Conservation (phyloP, 768 basidiomycete genomes). For the Lactifluus hygrophoroides region DNA sequence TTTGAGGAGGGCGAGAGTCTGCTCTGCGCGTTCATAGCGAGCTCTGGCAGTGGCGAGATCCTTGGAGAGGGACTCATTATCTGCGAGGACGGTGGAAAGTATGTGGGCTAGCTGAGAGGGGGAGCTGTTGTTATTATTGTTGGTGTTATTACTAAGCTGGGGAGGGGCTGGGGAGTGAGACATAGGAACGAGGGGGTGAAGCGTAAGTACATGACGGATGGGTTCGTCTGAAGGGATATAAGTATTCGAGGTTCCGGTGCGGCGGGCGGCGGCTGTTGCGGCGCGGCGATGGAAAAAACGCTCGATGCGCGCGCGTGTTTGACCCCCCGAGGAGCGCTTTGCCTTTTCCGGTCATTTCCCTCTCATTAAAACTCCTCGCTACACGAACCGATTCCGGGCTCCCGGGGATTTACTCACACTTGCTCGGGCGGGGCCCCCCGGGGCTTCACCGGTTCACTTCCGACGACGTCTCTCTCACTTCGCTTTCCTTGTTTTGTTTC, state of each 20-base stretch:
- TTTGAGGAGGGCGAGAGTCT: slow-evolving; percentile 15
- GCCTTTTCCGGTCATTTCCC: slow-evolving; percentile 13
- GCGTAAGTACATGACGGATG: slow-evolving; percentile 17
- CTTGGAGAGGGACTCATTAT: slow-evolving; percentile 18
- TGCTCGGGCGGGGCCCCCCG: slow-evolving; percentile 2
- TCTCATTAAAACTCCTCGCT: background rate
- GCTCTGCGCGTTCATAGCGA: slow-evolving; percentile 19
- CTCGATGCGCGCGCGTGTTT: slow-evolving; percentile 18
- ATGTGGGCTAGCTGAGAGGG: slow-evolving; percentile 20
- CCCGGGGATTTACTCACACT: slow-evolving; percentile 3
- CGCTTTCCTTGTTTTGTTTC: background rate
- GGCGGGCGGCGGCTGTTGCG: slow-evolving; percentile 20
- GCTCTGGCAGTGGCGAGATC: slow-evolving; percentile 13
- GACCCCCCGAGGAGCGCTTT: slow-evolving; percentile 20
- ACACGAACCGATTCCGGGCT: slow-evolving; percentile 4
- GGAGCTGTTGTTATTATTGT: slow-evolving; percentile 5
- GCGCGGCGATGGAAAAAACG: slow-evolving; percentile 18
- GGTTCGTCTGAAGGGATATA: slow-evolving; percentile 17
- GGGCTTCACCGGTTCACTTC: background rate
- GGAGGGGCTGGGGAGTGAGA: slow-evolving; percentile 19
- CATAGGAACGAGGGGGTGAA: slow-evolving; percentile 18
- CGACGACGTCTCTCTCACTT: slow-evolving; percentile 1
- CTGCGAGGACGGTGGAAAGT: slow-evolving; percentile 20
- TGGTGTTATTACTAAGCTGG: slow-evolving; percentile 7
- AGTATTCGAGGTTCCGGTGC: slow-evolving; percentile 20